Conservation (phyloP, 352 stramenopile genomes). For the Pythium apleroticum region DNA sequence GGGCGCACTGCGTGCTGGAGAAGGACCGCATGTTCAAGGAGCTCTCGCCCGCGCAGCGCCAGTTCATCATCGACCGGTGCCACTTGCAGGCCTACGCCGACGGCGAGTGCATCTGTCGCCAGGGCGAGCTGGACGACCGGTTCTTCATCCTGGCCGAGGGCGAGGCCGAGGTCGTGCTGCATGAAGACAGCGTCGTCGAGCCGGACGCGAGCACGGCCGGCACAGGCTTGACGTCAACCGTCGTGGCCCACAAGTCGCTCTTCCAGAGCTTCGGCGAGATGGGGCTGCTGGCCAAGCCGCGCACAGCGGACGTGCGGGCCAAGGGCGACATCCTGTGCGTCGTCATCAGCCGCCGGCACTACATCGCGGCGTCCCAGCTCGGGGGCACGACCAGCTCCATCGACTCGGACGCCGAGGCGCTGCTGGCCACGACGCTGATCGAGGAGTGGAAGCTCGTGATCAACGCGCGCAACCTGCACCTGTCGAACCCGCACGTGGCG, state of each 20-base stretch:
- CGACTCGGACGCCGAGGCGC: conserved; percentile 51
- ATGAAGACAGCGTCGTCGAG: conserved; percentile 29
- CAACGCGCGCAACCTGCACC: conserved; percentile 58
- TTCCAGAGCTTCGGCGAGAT: conserved; percentile 83
- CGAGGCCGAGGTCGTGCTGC: conserved; percentile 53
- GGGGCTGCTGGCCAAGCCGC: conserved; percentile 60
- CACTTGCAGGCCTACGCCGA: conserved; percentile 43
- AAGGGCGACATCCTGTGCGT: conserved; percentile 40
- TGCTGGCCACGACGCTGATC: conserved; percentile 61
- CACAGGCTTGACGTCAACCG: conserved; percentile 23
- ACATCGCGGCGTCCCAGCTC: conserved; percentile 47
- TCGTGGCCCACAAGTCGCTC: conserved; percentile 52
- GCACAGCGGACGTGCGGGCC: conserved; percentile 52
- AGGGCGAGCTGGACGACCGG: conserved; percentile 56
- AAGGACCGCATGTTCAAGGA: conserved; percentile 69
- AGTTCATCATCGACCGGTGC: conserved; percentile 55
- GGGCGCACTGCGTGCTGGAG: conserved; percentile 52
- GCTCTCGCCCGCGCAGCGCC: conserved; percentile 34
- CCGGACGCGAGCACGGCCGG: background rate
- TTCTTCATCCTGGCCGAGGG: conserved; percentile 74
- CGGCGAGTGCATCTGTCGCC: conserved; percentile 47
- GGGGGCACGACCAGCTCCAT: conserved; percentile 23
- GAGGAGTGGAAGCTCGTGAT: conserved; percentile 71
- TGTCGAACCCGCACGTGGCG: conserved; percentile 67
- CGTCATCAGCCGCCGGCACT: conserved; percentile 48